These are phyloP conservation scores for Daldinia sp. DNA, from an alignment of 2,329 filamentous ascomycete genomes.

Conservation along the genomic window DNA sequence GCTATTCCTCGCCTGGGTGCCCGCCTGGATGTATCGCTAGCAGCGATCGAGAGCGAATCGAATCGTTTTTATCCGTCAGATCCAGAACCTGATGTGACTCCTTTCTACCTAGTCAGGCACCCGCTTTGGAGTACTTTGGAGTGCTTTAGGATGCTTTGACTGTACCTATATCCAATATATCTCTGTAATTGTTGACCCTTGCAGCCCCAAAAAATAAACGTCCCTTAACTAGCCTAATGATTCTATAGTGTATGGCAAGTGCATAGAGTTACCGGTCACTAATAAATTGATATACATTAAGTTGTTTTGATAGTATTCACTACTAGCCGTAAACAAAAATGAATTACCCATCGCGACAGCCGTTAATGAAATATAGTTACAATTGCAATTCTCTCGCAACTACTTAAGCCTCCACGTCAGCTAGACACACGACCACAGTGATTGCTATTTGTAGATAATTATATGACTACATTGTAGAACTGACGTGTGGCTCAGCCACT, in stretches of 20 bases:
- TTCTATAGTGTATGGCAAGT: no score
- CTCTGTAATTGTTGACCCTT: constrained; percentile 1
- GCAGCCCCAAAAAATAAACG: no score
- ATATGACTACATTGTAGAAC: no score
- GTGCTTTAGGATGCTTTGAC: constrained; percentile 2
- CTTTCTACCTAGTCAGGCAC: constrained; percentile 33
- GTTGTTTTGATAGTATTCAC: background rate
- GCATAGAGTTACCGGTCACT: no score
- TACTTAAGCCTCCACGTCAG: constrained; percentile 20
- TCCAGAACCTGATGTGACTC: constrained; percentile 32
- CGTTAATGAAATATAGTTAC: constrained; percentile 13
- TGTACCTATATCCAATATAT: background rate
- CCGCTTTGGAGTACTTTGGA: constrained; percentile 1
- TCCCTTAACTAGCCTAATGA: no score
- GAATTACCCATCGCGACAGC: constrained; percentile 8
- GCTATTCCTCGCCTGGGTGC: constrained; percentile 8
- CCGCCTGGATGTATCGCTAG: constrained; percentile 15
- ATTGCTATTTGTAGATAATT: constrained; percentile 1
- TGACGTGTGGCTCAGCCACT: constrained; percentile 23
- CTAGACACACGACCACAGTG: background rate
- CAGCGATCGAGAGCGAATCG: constrained; percentile 24
- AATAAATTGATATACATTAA: background rate
- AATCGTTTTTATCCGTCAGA: constrained; percentile 21
- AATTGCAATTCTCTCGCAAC: background rate
- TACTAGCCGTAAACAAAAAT: background rate